Percentiles rank a stretch among this genome's conserved stretches.
phyloP scores from a whole-genome alignment of 257 asterid genomes.

The Datura wrightii region DNA sequence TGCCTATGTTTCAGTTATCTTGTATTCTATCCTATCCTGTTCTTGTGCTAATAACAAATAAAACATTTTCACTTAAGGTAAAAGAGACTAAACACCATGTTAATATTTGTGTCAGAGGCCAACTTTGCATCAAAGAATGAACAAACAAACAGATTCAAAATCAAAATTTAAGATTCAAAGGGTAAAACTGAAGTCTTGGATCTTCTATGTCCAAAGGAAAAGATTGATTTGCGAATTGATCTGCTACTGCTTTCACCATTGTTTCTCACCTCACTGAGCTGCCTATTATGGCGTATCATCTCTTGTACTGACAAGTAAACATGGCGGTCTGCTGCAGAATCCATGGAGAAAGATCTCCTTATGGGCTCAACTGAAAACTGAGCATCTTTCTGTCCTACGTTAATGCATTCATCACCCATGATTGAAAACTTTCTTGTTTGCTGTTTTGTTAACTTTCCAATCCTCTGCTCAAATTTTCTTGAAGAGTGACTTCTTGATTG shows the following conservation, averaged over 20 bases:
- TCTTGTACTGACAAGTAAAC: conserved; percentile 70
- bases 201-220: conserved; percentile 73
- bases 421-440: conserved; percentile 60
- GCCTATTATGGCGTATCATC: conserved; percentile 50
- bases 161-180: conserved; percentile 37
- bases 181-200: conserved; percentile 69
- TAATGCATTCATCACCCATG: conserved; percentile 81
- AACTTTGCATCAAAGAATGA: neutral
- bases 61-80: conserved; percentile 2
- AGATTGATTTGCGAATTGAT: conserved; percentile 59
- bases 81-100: neutral
- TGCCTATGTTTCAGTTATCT: neutral
- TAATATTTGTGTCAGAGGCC: neutral
- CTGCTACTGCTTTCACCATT: conserved; percentile 67
- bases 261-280: conserved; percentile 39
- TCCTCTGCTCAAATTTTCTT: conserved; percentile 50
- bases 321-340: conserved; percentile 66
- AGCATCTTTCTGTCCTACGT: conserved; percentile 57
- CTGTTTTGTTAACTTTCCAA: conserved; percentile 26
- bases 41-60: neutral
- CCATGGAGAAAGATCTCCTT: conserved; percentile 91
- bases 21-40: neutral
- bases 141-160: neutral
- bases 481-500: conserved; percentile 49
- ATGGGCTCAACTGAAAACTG: conserved; percentile 67